Base-by-base conservation (phyloP, 2,329 filamentous ascomycete species). In the Ascochyta fabae region DNA sequence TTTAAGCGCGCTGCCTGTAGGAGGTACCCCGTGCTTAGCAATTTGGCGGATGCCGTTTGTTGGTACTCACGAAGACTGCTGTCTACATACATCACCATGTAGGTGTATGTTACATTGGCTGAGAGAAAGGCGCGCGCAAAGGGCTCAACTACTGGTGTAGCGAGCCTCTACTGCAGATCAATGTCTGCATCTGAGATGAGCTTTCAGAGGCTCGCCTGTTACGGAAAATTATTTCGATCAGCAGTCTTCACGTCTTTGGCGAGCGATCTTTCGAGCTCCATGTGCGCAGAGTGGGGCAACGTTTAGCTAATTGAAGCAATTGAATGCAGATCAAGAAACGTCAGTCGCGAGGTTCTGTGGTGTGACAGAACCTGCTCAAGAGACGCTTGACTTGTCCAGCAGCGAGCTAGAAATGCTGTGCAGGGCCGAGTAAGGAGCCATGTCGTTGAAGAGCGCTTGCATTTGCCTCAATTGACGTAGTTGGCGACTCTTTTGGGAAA, bases 391-490 rank as follows among this genome's bases (percentile, higher is more conserved):
- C 19, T 39, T 48, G 19, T 35, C 34, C 15, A 45, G 40, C 45
- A 31, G 51, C 22, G 29, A 33, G 36, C 27, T 31, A 27, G 34
- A 8, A n/a, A 22, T 13, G 12, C 31, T 53, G 16, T 46, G 38
- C 38, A 53, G 24, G 46, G 46, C 49, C 40, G 36, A 24, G 7
- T 13, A n/a, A 27, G 31, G 19, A n/a, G n/a, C 27, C 10, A 22
- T n/a, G 42, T 15, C 4, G 13, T 29, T 15, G 38, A 39, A 9
- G 22, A 9, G 22, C 24, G 12, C 29, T 6, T 22, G 33, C 31
- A 40, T 40, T 45, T 48, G 35, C 48, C 64, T 64, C 60, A 46
- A 58, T 66, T 67, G 63, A 69, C 65, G 66, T 69, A 62, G 42
- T 61, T 59, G 58, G 60, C 59, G 42, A 27, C 46, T 44, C 39